Evolutionary conservation across 371 early-diverging fungal species (phyloP).

Genomic region (Aphelidium insulamus): DNA sequence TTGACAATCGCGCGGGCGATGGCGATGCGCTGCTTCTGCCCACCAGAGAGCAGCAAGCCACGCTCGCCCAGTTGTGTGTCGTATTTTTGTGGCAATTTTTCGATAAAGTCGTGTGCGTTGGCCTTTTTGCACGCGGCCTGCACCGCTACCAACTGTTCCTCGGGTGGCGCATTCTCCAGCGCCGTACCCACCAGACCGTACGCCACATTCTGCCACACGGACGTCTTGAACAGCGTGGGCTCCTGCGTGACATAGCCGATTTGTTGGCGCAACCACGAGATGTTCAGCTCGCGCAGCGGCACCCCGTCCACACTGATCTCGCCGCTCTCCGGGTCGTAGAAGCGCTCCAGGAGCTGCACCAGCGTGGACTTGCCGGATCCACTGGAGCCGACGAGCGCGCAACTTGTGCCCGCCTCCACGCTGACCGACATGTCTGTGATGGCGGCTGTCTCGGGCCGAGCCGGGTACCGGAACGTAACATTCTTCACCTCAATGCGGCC

Average conservation of each 20-base stretch:
- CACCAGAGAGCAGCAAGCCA: conserved; percentile 11
- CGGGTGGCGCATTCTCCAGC: background rate
- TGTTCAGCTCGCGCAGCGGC: conserved; percentile 3
- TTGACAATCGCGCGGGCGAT: conserved; percentile 30
- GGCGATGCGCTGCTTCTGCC: conserved; percentile 14
- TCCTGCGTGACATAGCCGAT: conserved; percentile 7
- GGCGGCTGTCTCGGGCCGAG: background rate
- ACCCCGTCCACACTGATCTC: conserved; percentile 4
- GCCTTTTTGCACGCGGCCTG: conserved; percentile 1
- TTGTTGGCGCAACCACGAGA: background rate
- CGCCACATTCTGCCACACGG: conserved; percentile 1
- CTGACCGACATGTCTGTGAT: background rate
- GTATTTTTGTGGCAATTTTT: conserved; percentile 9
- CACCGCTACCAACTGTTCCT: conserved; percentile 1
- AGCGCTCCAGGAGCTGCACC: conserved; percentile 4
- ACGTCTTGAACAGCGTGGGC: conserved; percentile 1
- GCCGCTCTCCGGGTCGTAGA: conserved; percentile 5
- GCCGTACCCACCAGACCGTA: conserved; percentile 1
- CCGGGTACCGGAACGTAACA: background rate
- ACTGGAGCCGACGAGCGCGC: conserved; percentile 12
- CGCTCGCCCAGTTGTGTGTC: conserved; percentile 4
- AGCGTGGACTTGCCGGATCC: conserved; percentile 17
- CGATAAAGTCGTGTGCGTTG: conserved; percentile 4
- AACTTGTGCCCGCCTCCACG: conserved; percentile 6
- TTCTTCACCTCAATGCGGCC: background rate